Evolutionary conservation across 768 basidiomycete species (phyloP), one percentile per base, ranked within the genome.

Genomic region (Mycena chlorophos): DNA sequence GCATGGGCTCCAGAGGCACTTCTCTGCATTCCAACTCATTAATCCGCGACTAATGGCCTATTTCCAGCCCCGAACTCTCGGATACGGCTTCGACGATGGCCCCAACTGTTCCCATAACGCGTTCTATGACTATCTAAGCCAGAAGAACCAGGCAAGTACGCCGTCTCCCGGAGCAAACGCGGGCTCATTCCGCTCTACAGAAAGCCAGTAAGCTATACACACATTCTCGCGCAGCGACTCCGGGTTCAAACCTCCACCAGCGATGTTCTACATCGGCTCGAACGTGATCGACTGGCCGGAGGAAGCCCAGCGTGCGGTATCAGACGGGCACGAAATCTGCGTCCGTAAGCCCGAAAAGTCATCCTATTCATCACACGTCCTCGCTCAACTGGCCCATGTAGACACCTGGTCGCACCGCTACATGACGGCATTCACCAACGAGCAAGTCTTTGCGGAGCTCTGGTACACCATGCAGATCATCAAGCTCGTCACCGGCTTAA

Each of bases 371-470:
- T 26, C 27, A n/a, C 42, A 10, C 22, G 12, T 45, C 12, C 13
- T 45, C 42, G 16, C 13, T 45, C 22, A 49, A n/a, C 10, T 10
- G 10, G 34, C 26, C 13, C 5, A 34, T 17, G 12, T 52, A 79
- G 78, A 83, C 56, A 75, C 76, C n/a, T 82, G 81, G 81, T 82
- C 81, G 16, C 81, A 83, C 57, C 74, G 70, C 13, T 79, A 82
- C 52, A 85, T 79, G 81, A 87, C 87, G 0, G 65, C 82, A 1
- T 74, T 87, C 42, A 69, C 78, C 8, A 91, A 84, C 64, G 73
- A 82, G 58, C 73, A 87, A 60, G 86, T 82, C 3, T 89, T 91
- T 52, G 89, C 88, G 5, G 89, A 92, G 67, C 74, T 93, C n/a
- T 90, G 86, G 57, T 93, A 90, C 69, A 83, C 60, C 19, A 40